Evolutionary conservation across 768 basidiomycete genomes (phyloP).

Genomic region (Termitomyces sp.): DNA sequence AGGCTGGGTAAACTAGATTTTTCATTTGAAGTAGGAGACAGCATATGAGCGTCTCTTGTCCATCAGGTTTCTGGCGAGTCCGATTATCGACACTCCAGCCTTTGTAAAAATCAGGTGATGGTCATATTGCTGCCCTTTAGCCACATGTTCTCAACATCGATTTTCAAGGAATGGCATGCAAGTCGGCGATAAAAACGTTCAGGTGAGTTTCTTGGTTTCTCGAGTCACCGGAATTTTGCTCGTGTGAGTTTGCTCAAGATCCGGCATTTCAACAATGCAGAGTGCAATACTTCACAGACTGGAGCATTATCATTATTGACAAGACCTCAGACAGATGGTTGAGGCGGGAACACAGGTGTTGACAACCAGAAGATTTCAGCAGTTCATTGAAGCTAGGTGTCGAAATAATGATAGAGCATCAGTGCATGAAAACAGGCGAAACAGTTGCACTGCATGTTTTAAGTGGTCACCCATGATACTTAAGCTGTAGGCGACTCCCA

Average conservation of each 20-base stretch:
- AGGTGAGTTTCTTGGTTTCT: neutral
- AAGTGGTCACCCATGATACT: no score
- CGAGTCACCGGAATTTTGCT: neutral
- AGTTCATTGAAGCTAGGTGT: neutral
- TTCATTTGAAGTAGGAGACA: neutral
- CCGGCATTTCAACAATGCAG: neutral
- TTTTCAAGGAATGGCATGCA: neutral
- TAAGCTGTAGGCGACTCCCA: no score
- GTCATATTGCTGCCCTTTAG: neutral
- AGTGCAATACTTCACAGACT: neutral
- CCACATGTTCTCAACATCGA: neutral
- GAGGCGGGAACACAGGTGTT: no score
- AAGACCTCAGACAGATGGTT: neutral
- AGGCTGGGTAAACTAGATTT: no score
- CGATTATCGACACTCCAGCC: neutral
- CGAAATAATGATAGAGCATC: neutral
- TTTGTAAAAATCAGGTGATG: neutral
- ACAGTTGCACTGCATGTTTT: no score
- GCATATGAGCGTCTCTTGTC: neutral
- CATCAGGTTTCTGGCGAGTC: neutral
- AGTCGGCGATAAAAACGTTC: neutral
- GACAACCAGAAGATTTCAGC: neutral
- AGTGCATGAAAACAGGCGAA: no score
- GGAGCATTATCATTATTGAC: neutral
- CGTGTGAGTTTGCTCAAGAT: neutral